A percentile compares a stretch with the other conserved stretches of the same genome.
Conservation (phyloP, 306 rosid genomes). For the Acacia confusa region DNA sequence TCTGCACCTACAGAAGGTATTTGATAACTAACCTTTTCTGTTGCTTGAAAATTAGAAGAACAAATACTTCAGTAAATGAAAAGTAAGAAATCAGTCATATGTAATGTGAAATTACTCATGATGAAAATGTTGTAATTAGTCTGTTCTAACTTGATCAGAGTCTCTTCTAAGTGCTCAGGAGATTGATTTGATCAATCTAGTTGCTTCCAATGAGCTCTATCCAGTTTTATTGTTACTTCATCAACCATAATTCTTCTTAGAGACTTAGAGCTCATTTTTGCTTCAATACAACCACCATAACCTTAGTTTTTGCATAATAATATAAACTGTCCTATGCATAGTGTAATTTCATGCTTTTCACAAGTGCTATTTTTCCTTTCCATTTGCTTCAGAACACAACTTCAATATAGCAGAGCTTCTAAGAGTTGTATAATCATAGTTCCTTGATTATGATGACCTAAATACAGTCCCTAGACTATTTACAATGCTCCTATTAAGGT, state of each 20-base stretch:
- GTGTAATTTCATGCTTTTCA: conserved; percentile 2
- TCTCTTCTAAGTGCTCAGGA: conserved; percentile 18
- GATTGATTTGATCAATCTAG: not conserved
- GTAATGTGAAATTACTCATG: not conserved
- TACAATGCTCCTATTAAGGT: not conserved
- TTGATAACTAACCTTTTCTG: conserved; percentile 15
- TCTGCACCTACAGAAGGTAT: conserved; percentile 89
- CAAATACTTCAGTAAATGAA: not conserved
- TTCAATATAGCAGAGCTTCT: conserved; percentile 16
- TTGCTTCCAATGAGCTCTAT: conserved; percentile 16
- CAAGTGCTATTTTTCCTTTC: conserved; percentile 24
- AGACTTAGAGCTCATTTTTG: not conserved
- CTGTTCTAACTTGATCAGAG: not conserved
- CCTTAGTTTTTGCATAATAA: not conserved
- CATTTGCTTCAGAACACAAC: not conserved
- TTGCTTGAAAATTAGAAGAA: conserved; percentile 16
- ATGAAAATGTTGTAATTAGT: not conserved
- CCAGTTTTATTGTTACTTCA: not conserved
- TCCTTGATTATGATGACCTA: not conserved
- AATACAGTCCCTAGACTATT: not conserved
- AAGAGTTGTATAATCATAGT: conserved; percentile 8
- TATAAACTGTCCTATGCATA: not conserved
- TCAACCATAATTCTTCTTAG: not conserved
- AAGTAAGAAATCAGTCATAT: conserved; percentile 18
- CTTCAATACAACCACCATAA: not conserved